These are phyloP conservation scores for Vigna angularis DNA, from an alignment of 306 rosid genomes.

Conservation along the genomic window DNA sequence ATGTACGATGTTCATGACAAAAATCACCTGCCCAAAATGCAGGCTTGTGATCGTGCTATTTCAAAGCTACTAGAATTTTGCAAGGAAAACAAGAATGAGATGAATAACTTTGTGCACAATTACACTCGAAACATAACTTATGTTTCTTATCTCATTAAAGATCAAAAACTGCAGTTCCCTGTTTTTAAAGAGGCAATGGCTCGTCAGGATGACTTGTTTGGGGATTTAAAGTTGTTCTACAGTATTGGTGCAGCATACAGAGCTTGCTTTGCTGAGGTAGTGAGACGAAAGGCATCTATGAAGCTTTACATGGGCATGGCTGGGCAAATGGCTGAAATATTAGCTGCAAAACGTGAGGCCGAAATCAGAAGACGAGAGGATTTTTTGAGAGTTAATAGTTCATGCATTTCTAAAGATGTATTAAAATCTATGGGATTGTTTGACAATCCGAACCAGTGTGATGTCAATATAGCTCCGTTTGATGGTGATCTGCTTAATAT, in stretches of 20 bases:
- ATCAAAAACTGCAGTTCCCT: constrained; percentile 92
- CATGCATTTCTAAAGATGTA: constrained; percentile 83
- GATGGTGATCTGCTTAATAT: constrained; percentile 81
- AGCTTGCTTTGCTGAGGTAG: constrained; percentile 96
- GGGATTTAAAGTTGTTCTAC: constrained; percentile 78
- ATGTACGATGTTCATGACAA: constrained; percentile 97
- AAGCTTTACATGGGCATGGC: constrained; percentile 99
- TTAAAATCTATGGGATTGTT: constrained; percentile 86
- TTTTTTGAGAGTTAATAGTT: constrained; percentile 70
- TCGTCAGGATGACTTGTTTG: constrained; percentile 83
- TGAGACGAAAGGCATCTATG: constrained; percentile 92
- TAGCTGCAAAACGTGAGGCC: constrained; percentile 85
- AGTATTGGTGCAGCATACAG: constrained; percentile 91
- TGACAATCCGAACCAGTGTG: constrained; percentile 88
- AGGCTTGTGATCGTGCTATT: constrained; percentile 77
- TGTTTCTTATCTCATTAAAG: constrained; percentile 82
- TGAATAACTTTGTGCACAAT: constrained; percentile 78
- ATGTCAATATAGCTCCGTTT: constrained; percentile 93
- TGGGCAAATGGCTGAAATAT: constrained; percentile 96
- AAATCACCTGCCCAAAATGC: constrained; percentile 87
- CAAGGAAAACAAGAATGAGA: constrained; percentile 84
- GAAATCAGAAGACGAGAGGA: constrained; percentile 82
- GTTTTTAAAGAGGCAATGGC: constrained; percentile 96
- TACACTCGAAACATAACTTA: constrained; percentile 83
- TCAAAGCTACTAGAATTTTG: constrained; percentile 78